phyloP scores from a whole-genome alignment of 2,329 filamentous ascomycete genomes.

The Aspergillus fijiensis region DNA sequence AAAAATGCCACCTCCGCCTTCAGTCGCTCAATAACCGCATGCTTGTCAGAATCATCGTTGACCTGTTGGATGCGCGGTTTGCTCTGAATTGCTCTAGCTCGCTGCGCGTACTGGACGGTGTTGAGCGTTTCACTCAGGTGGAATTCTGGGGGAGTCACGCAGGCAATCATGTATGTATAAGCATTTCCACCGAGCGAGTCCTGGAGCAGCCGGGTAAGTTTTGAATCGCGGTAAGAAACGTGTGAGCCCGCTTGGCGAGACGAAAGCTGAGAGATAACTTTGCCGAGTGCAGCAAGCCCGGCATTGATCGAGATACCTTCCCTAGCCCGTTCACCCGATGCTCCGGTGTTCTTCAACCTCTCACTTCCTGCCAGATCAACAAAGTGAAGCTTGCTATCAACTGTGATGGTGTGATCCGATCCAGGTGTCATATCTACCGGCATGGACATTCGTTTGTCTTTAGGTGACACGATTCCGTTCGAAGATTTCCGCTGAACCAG shows the following conservation, averaged over 20 bases:
- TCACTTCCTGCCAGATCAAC: conserved; percentile 97
- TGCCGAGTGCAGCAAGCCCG: conserved; percentile 88
- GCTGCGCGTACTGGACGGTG: conserved; percentile 94
- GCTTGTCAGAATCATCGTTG: conserved; percentile 86
- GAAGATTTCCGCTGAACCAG: conserved; percentile 72
- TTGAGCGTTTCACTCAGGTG: conserved; percentile 97
- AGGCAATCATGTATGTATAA: conserved; percentile 99
- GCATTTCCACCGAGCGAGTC: conserved; percentile 96
- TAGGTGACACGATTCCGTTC: conserved; percentile 48
- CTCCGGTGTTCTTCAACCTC: conserved; percentile 92
- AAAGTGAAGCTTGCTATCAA: conserved; percentile 98
- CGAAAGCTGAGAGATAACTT: conserved; percentile 96
- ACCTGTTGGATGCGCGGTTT: conserved; percentile 94
- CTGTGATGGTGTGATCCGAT: conserved; percentile 67
- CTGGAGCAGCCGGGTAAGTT: conserved; percentile 88
- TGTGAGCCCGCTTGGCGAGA: conserved; percentile 83
- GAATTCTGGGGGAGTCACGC: conserved; percentile 94
- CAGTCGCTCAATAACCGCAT: conserved; percentile 86
- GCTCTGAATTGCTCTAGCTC: conserved; percentile 93
- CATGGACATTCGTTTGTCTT: conserved; percentile 84
- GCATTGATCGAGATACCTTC: conserved; percentile 99
- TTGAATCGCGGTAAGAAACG: conserved; percentile 98
- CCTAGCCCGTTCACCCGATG: conserved; percentile 87
- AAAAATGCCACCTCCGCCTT: conserved; percentile 93
- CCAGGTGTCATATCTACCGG: conserved; percentile 74